Conservation (phyloP, 164 flowering plant genomes). For the Umbilicus rupestris region DNA sequence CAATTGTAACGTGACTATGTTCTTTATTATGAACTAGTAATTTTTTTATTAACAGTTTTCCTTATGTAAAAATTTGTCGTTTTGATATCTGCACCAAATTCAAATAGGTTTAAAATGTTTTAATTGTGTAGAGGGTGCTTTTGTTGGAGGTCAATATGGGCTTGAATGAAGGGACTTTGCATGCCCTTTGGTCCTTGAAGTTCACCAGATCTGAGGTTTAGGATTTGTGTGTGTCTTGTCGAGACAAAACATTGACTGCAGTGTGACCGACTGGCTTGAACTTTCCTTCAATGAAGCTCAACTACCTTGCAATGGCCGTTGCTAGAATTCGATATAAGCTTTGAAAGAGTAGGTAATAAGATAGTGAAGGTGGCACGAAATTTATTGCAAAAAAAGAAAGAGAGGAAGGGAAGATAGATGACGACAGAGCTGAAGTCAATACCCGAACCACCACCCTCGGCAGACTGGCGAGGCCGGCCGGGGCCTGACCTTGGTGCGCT, state of each 20-base stretch:
- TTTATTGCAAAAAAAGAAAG: no score
- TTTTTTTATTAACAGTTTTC: no score
- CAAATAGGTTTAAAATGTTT: no score
- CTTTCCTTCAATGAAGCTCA: conserved; percentile 2
- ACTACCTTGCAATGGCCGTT: background rate
- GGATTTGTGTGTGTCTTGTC: background rate
- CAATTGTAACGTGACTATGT: no score
- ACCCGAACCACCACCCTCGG: conserved; percentile 59
- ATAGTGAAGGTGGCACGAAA: no score
- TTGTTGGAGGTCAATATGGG: background rate
- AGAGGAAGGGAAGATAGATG: background rate
- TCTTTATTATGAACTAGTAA: no score
- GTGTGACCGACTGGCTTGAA: background rate
- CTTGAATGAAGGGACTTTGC: background rate
- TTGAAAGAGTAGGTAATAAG: no score
- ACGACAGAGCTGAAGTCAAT: conserved; percentile 45
- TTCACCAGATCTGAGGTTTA: background rate
- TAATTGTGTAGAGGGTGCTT: background rate
- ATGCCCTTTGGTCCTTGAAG: background rate
- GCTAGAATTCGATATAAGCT: no score
- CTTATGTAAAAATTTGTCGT: no score
- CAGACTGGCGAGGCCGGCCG: conserved; percentile 27
- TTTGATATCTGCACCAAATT: no score
- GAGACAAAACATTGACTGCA: background rate
- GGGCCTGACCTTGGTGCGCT: conserved; percentile 90